Conservation (phyloP, 1,284 basidiomycete species). For the Pascua guehoae region DNA sequence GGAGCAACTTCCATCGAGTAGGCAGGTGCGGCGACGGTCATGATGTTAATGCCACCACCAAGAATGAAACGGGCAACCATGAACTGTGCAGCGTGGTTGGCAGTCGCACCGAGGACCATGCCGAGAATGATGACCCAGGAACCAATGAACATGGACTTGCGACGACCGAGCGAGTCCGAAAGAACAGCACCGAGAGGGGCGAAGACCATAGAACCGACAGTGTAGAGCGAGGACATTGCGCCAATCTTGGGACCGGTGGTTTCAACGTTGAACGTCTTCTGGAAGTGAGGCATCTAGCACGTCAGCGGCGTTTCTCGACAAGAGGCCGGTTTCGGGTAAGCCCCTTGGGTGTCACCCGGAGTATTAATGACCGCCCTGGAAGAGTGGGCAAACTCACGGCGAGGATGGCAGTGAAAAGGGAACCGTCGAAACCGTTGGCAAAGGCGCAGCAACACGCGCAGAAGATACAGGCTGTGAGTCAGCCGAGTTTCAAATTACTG, state of each 20-base stretch:
- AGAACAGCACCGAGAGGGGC: slow-evolving; percentile 16
- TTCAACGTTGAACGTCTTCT: slow-evolving; percentile 23
- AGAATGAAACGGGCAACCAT: slow-evolving; percentile 48
- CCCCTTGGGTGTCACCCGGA: slow-evolving; percentile 17
- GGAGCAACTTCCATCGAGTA: slow-evolving; percentile 57
- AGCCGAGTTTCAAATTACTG: neutral
- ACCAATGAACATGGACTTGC: slow-evolving; percentile 57
- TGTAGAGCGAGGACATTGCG: slow-evolving; percentile 30
- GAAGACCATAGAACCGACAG: slow-evolving; percentile 13
- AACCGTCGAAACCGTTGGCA: slow-evolving; percentile 35
- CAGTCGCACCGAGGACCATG: slow-evolving; percentile 37
- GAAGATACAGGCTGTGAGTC: slow-evolving; percentile 24
- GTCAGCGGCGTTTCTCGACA: neutral
- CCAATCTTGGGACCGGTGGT: slow-evolving; percentile 24
- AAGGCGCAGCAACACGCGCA: slow-evolving; percentile 32
- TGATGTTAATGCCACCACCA: slow-evolving; percentile 47
- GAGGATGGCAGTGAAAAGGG: slow-evolving; percentile 14
- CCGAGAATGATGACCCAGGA: slow-evolving; percentile 49
- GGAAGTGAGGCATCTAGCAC: slow-evolving; percentile 28
- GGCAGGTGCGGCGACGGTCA: slow-evolving; percentile 54
- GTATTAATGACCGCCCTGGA: slow-evolving; percentile 16
- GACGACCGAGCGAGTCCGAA: slow-evolving; percentile 54
- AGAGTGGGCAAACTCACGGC: neutral
- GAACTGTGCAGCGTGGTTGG: slow-evolving; percentile 22
- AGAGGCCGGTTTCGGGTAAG: too few species aligned